Conservation (phyloP, 768 basidiomycete genomes). For the Boletus subparvulus region DNA sequence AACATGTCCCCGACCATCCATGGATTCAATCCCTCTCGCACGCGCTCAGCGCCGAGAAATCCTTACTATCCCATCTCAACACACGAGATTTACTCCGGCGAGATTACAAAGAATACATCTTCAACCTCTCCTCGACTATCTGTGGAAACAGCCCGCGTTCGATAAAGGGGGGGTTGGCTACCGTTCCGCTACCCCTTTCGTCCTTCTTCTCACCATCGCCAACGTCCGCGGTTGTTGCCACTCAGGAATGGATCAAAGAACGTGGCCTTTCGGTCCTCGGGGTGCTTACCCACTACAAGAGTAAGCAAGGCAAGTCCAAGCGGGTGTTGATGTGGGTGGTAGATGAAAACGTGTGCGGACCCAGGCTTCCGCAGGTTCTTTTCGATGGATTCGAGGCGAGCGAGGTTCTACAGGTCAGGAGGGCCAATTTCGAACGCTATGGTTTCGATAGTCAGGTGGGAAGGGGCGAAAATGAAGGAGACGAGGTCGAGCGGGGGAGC, state of each 20-base stretch:
- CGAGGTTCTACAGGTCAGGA: conserved; percentile 51
- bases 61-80: conserved; percentile 61
- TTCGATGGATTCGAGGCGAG: conserved; percentile 61
- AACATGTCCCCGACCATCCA: conserved; percentile 38
- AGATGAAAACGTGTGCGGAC: conserved; percentile 34
- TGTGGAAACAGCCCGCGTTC: conserved; percentile 26
- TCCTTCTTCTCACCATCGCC: conserved; percentile 35
- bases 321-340: conserved; percentile 71
- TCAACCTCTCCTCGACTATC: conserved; percentile 39
- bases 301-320: conserved; percentile 52
- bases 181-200: conserved; percentile 72
- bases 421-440: conserved; percentile 28
- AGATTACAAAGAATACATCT: conserved; percentile 91
- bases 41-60: conserved; percentile 56
- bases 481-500: conserved; percentile 5
- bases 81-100: conserved; percentile 80
- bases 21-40: conserved; percentile 48
- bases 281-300: conserved; percentile 71
- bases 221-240: conserved; percentile 5
- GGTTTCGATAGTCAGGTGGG: conserved; percentile 11
- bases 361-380: conserved; percentile 40
- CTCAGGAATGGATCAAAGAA: conserved; percentile 63
- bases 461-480: conserved; percentile 13
- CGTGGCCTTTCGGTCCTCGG: conserved; percentile 68
- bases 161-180: conserved; percentile 74